These are phyloP conservation scores for Fusarium algeriense DNA, from an alignment of 2,329 filamentous ascomycete genomes.

Conservation along the genomic window DNA sequence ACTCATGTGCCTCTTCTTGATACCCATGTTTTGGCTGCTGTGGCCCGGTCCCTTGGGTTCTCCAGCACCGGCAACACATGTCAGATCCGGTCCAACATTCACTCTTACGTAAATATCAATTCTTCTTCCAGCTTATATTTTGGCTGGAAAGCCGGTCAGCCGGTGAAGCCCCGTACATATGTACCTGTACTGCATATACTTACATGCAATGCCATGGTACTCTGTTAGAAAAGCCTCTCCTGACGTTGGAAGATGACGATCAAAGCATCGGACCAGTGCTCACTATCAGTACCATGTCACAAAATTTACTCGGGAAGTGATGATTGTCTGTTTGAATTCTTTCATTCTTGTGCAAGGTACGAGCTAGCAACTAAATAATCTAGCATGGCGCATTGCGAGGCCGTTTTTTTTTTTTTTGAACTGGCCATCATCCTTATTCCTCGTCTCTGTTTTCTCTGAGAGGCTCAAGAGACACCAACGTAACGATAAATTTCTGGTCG, in stretches of 20 bases:
- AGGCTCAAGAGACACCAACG: constrained; percentile 3
- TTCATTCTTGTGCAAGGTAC: constrained; percentile 8
- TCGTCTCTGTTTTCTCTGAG: not conserved
- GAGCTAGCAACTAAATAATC: constrained; percentile 13
- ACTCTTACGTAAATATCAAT: not conserved
- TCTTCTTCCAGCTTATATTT: not conserved
- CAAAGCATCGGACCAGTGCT: not conserved
- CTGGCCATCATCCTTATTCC: constrained; percentile 19
- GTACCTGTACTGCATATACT: too few relatives aligned
- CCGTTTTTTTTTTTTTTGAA: not conserved
- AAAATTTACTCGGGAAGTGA: not conserved
- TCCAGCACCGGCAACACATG: constrained; percentile 20
- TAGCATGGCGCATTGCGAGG: constrained; percentile 19
- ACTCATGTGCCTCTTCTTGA: not conserved
- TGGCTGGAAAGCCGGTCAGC: not conserved
- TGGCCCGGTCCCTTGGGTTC: not conserved
- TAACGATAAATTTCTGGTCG: constrained; percentile 12
- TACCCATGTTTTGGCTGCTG: not conserved
- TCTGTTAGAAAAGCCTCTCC: not conserved
- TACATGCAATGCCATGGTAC: not conserved
- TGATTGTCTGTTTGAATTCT: not conserved
- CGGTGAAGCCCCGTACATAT: not conserved
- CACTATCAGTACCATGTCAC: not conserved
- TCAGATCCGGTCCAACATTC: constrained; percentile 16
- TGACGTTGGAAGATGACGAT: not conserved